These are phyloP conservation scores for Begonia loranthoides DNA, from an alignment of 306 rosid genomes.

Conservation along the genomic window DNA sequence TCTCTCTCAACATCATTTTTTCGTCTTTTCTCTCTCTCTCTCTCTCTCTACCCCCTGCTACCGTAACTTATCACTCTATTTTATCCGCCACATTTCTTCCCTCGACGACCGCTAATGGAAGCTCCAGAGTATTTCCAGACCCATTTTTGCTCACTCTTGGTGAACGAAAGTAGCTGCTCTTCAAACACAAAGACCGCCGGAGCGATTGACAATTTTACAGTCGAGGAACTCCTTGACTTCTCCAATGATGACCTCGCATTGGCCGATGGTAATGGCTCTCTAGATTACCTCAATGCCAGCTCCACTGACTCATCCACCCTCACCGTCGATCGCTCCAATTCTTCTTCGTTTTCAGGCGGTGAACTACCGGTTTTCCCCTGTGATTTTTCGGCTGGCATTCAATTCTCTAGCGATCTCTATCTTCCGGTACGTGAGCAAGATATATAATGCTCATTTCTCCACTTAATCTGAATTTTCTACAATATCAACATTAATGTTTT, in stretches of 20 bases:
- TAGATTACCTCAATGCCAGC: conserved; percentile 14
- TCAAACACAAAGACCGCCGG: conserved; percentile 6
- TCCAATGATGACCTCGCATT: conserved; percentile 32
- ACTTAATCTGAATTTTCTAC: background rate
- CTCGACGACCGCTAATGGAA: conserved; percentile 33
- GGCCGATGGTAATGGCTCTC: conserved; percentile 14
- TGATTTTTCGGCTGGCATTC: conserved; percentile 10
- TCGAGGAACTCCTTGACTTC: conserved; percentile 81
- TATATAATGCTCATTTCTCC: background rate
- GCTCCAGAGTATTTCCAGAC: conserved; percentile 41
- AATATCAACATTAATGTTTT: background rate
- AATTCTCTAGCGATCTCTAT: conserved; percentile 61
- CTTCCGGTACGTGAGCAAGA: conserved; percentile 44
- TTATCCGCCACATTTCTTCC: conserved; percentile 22
- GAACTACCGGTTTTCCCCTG: conserved; percentile 18
- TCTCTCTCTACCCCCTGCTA: conserved; percentile 30
- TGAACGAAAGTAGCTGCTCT: conserved; percentile 19
- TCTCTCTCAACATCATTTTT: too few species aligned
- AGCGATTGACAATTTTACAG: conserved; percentile 42
- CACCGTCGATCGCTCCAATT: conserved; percentile 35
- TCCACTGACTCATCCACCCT: conserved; percentile 27
- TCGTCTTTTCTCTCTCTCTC: conserved; percentile 10
- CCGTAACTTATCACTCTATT: conserved; percentile 40
- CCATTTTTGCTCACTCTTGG: conserved; percentile 31
- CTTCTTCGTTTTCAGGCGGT: conserved; percentile 29